Conservation (phyloP, 148 eudicot species). For the Fagopyrum tataricum region DNA sequence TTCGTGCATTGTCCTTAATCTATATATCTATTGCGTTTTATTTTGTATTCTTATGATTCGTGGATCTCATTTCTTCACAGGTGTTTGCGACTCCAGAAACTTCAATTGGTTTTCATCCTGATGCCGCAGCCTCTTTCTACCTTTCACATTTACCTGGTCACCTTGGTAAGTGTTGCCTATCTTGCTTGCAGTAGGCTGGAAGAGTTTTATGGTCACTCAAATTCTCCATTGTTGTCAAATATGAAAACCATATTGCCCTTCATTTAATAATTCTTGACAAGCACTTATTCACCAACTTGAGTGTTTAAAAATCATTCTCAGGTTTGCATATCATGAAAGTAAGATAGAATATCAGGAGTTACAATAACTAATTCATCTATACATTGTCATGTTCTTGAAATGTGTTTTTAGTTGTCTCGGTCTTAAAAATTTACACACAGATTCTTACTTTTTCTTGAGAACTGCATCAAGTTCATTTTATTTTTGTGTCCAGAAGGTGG, state of each 20-base stretch:
- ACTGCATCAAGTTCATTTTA: too few relatives aligned
- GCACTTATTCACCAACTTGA: not conserved
- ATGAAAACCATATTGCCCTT: not conserved
- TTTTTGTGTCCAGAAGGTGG: too few relatives aligned
- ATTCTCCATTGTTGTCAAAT: not conserved
- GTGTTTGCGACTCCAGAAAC: conserved; percentile 94
- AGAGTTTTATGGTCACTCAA: not conserved
- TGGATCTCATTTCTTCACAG: conserved; percentile 28
- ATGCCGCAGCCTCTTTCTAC: conserved; percentile 88
- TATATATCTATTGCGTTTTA: not conserved
- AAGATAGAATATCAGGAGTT: not conserved
- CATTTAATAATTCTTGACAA: not conserved
- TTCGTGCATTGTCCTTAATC: not conserved
- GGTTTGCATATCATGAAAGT: not conserved
- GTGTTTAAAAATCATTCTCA: not conserved
- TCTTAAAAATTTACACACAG: too few relatives aligned
- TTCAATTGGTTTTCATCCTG: conserved; percentile 85
- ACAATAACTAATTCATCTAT: not conserved
- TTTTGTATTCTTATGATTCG: not conserved
- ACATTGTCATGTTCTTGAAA: too few relatives aligned
- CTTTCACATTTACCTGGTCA: conserved; percentile 86
- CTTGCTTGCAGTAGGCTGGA: not conserved
- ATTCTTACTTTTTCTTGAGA: too few relatives aligned
- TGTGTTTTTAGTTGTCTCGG: too few relatives aligned
- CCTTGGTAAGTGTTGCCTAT: conserved; percentile 38